Evolutionary conservation across 2,329 filamentous ascomycete species (phyloP).

Genomic region (Byssochlamys sp.): DNA sequence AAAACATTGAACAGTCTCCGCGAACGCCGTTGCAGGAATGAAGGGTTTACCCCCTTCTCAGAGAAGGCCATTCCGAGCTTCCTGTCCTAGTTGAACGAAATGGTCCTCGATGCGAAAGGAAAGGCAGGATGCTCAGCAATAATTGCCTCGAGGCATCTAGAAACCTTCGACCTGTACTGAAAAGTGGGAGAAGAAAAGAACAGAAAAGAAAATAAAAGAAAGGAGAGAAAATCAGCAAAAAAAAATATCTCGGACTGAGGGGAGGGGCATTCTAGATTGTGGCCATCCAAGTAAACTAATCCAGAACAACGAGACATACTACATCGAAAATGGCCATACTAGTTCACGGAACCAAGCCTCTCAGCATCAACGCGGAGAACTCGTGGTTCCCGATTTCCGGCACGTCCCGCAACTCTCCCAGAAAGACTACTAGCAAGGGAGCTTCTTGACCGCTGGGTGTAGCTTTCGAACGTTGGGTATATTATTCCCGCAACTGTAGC

Average conservation of each 20-base stretch:
- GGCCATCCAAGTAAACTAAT: background rate
- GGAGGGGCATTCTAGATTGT: background rate
- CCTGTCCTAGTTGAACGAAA: background rate
- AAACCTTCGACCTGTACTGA: background rate
- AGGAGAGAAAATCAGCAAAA: background rate
- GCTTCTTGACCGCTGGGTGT: background rate
- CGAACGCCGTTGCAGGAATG: background rate
- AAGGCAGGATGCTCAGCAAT: background rate
- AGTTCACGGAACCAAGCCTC: background rate
- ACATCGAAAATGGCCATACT: background rate
- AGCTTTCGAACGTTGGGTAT: background rate
- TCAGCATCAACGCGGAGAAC: background rate
- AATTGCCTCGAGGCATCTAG: background rate
- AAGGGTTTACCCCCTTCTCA: background rate
- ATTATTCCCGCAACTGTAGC: background rate
- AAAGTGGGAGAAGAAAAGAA: background rate
- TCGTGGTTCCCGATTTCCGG: background rate
- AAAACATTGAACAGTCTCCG: background rate
- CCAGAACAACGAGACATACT: background rate
- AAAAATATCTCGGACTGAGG: background rate
- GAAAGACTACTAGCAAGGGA: background rate
- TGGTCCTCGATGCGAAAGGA: background rate
- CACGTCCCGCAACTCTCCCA: background rate
- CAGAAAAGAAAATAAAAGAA: background rate
- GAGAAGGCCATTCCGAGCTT: background rate